These are phyloP conservation scores for Cardamine resedifolia DNA, from an alignment of 345 rosid genomes.

Conservation along the genomic window DNA sequence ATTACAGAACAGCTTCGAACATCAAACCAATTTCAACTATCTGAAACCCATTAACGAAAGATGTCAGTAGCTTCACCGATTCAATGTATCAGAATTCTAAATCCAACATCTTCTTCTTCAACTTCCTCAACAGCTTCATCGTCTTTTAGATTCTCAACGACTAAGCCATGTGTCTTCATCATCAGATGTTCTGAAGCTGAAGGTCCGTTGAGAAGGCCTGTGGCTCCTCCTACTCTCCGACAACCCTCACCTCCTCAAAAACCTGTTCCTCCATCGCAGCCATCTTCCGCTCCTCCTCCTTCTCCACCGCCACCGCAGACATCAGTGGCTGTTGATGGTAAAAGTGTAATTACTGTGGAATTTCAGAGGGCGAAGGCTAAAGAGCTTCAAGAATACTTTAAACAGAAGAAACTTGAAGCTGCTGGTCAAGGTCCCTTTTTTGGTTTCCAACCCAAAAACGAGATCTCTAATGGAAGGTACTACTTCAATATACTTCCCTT, in stretches of 20 bases:
- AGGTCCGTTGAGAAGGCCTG: slow-evolving; percentile 89
- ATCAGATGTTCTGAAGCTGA: slow-evolving; percentile 79
- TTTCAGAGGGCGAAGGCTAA: slow-evolving; percentile 91
- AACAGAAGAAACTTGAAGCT: slow-evolving; percentile 83
- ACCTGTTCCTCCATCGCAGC: slow-evolving; percentile 47
- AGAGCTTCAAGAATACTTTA: slow-evolving; percentile 86
- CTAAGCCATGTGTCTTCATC: slow-evolving; percentile 44
- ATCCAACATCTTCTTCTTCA: slow-evolving; percentile 51
- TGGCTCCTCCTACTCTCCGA: slow-evolving; percentile 57
- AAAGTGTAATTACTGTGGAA: slow-evolving; percentile 59
- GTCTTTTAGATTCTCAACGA: slow-evolving; percentile 46
- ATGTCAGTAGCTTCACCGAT: slow-evolving; percentile 74
- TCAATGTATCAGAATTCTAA: slow-evolving; percentile 59
- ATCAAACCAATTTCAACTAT: background rate
- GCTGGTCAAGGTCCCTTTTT: slow-evolving; percentile 88
- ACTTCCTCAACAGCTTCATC: slow-evolving; percentile 43
- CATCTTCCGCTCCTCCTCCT: slow-evolving; percentile 39
- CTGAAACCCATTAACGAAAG: background rate
- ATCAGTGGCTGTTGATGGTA: slow-evolving; percentile 35
- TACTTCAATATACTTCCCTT: background rate
- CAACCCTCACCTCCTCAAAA: slow-evolving; percentile 49
- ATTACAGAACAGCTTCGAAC: background rate
- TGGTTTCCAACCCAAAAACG: slow-evolving; percentile 84
- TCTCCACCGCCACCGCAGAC: slow-evolving; percentile 38
- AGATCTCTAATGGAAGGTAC: slow-evolving; percentile 92